Conservation (phyloP, 768 basidiomycete genomes). For the Peribolospora kevripleyi region DNA sequence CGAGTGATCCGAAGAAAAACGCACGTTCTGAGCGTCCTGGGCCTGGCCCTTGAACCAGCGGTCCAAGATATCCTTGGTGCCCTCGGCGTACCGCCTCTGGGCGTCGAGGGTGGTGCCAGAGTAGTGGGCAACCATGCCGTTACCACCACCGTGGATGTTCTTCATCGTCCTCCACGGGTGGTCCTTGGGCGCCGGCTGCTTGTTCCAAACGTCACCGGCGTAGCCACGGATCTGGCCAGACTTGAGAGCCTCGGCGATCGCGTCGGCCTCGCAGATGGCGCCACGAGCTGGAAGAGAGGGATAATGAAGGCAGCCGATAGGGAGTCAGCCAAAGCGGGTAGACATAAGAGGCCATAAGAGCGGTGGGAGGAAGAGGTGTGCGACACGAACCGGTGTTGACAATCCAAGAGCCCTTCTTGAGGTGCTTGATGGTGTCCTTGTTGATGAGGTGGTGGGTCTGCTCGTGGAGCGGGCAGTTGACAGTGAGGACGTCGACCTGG, state of each 20-base stretch:
- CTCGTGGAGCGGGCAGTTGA: slow-evolving; percentile 74
- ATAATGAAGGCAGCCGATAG: neutral
- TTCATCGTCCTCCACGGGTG: slow-evolving; percentile 66
- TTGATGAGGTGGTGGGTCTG: slow-evolving; percentile 57
- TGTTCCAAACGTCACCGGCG: neutral
- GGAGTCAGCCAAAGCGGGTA: neutral
- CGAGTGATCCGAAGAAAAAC: no score
- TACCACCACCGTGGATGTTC: slow-evolving; percentile 54
- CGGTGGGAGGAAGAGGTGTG: no score
- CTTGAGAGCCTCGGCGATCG: slow-evolving; percentile 47
- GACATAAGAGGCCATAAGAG: neutral
- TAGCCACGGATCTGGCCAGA: slow-evolving; percentile 46
- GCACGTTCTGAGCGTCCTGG: slow-evolving; percentile 27
- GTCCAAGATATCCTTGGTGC: slow-evolving; percentile 42
- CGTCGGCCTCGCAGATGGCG: slow-evolving; percentile 67
- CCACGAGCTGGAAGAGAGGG: slow-evolving; percentile 34
- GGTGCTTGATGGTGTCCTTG: slow-evolving; percentile 53
- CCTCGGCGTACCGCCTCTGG: slow-evolving; percentile 59
- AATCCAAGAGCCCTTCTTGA: slow-evolving; percentile 81
- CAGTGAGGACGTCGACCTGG: slow-evolving; percentile 34
- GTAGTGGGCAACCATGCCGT: slow-evolving; percentile 44
- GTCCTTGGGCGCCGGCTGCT: slow-evolving; percentile 63
- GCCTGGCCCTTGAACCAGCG: slow-evolving; percentile 39
- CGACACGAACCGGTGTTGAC: slow-evolving; percentile 38
- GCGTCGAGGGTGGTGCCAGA: slow-evolving; percentile 38